Percentiles rank a stretch among this genome's conserved stretches.
Evolutionary conservation across 768 basidiomycete genomes (phyloP).

Genomic region (Rhodotorula taiwanensis): DNA sequence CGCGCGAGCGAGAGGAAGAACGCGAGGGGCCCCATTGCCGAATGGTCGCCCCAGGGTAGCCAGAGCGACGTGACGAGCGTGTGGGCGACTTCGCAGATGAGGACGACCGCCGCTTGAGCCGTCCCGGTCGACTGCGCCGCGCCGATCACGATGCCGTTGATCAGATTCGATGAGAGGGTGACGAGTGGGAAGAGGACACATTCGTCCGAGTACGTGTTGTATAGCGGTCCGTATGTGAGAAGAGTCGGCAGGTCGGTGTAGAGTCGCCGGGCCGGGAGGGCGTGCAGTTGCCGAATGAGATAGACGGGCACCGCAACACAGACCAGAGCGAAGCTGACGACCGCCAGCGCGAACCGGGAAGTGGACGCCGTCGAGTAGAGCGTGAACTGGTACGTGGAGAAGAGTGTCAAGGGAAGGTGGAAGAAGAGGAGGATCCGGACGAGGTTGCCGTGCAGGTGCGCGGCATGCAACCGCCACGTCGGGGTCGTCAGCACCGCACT

Average conservation of each 20-base stretch:
- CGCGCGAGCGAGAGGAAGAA: constrained; percentile 74
- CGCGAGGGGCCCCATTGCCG: constrained; percentile 91
- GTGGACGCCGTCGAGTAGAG: constrained; percentile 54
- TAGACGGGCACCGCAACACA: constrained; percentile 69
- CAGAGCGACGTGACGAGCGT: constrained; percentile 62
- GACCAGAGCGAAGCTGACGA: constrained; percentile 68
- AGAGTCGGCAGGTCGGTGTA: constrained; percentile 92
- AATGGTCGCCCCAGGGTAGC: constrained; percentile 68
- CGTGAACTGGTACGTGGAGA: constrained; percentile 80
- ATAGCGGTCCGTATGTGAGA: constrained; percentile 80
- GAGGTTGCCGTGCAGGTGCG: constrained; percentile 60
- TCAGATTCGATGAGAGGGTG: constrained; percentile 72
- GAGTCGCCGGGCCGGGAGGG: constrained; percentile 76
- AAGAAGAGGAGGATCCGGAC: constrained; percentile 84
- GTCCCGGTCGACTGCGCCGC: constrained; percentile 85
- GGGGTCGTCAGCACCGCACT: constrained; percentile 14
- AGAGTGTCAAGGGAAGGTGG: constrained; percentile 88
- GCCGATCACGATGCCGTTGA: constrained; percentile 76
- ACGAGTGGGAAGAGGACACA: constrained; percentile 81
- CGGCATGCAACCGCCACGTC: constrained; percentile 25
- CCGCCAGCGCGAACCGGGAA: constrained; percentile 68
- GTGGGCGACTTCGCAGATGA: constrained; percentile 78
- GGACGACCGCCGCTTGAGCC: constrained; percentile 79
- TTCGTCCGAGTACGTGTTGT: constrained; percentile 87
- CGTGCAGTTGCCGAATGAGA: constrained; percentile 67